Conservation (phyloP, 768 basidiomycete genomes). For the Solioccasus polychromus region DNA sequence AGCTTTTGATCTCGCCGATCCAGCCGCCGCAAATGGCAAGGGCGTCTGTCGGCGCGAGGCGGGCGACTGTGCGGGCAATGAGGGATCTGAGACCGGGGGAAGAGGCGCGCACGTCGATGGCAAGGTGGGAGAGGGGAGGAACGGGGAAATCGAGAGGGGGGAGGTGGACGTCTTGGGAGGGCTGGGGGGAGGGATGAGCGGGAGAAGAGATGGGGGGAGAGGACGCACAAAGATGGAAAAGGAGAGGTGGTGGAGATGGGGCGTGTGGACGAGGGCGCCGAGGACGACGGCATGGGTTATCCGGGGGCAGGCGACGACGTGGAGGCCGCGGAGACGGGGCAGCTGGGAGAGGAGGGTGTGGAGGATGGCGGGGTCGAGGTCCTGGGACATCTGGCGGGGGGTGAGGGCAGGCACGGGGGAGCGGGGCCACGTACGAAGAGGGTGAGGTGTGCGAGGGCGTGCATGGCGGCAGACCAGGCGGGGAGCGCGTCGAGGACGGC, state of each 20-base stretch:
- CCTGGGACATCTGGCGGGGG: constrained; percentile 47
- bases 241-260: constrained; percentile 57
- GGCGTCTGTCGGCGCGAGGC: constrained; percentile 30
- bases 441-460: constrained; percentile 52
- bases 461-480: constrained; percentile 47
- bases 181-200: constrained; percentile 5
- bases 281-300: constrained; percentile 53
- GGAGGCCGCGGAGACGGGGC: constrained; percentile 53
- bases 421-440: constrained; percentile 48
- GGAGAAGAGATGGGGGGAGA: not conserved
- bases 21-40: constrained; percentile 28
- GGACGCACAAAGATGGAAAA: constrained; percentile 55
- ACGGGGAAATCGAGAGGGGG: constrained; percentile 26
- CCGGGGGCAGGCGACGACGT: constrained; percentile 59
- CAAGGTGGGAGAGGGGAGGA: constrained; percentile 46
- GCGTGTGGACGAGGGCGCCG: constrained; percentile 42
- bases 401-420: not conserved
- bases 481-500: constrained; percentile 58
- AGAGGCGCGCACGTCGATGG: constrained; percentile 47
- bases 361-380: constrained; percentile 53
- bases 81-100: constrained; percentile 18
- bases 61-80: constrained; percentile 19
- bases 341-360: constrained; percentile 46
- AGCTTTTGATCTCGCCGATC: constrained; percentile 34
- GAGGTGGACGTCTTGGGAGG: constrained; percentile 8